Base-by-base conservation (phyloP, 2,329 filamentous ascomycete genomes). In the Colletotrichum noveboracense region DNA sequence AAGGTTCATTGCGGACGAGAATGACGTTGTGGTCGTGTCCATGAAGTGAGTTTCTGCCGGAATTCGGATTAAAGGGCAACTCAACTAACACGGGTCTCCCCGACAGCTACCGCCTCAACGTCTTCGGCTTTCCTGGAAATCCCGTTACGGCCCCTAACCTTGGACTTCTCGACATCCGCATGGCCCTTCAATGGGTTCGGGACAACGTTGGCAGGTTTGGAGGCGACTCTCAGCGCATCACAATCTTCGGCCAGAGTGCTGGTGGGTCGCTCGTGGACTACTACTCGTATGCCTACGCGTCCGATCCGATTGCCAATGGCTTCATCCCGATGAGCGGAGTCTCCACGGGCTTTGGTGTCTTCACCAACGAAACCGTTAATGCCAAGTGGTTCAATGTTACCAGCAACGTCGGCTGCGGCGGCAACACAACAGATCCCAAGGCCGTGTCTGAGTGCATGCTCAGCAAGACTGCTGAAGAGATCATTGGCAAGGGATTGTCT, bases 291-390 rank as follows among this genome's bases (percentile, higher is more conserved):
- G 87, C 88, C 7, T 89, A 87, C 87, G 71, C 78, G 5, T 74
- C 87, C 0, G 87, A 90, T 66, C 88, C 89, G 6, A 90, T 91
- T 30, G 84, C 86, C 28, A 80, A 83, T 16, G 88, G 84, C 6
- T 82, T 89, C 24, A 87, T 90, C 72, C 81, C 85, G 6, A 83
- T 86, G 18, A 89, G 88, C 58, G 89, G 83, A 16, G 55, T 65
- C 10, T 72, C 73, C 16, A 81, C 76, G 21, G 68, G 70, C 26
- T 60, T 58, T n/a, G 76, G 76, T n/a, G 77, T 82, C 48, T 83
- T 84, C 58, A 77, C 76, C 36, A 65, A 78, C 30, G 56, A 76
- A 24, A 76, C 75, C 5, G 48, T 65, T 5, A 70, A 71, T 30
- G 18, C 24, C 1, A 76, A 66, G 28, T 76, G 74, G 74, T 64